These are phyloP conservation scores for Quercus variabilis DNA, from an alignment of 306 rosid species.

Conservation along the genomic window DNA sequence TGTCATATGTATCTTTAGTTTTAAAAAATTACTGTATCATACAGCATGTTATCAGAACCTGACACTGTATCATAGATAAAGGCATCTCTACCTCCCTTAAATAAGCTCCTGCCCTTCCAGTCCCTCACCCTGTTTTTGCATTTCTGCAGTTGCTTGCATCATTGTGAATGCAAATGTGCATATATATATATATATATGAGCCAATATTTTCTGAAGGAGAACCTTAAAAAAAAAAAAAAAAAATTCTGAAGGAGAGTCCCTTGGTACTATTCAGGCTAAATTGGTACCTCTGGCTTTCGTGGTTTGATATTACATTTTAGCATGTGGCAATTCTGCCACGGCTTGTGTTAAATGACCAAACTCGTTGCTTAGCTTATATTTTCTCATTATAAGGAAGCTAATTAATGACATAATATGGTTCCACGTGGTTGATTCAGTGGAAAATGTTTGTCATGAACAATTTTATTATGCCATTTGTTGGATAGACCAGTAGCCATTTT, in stretches of 20 bases:
- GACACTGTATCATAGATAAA: no score
- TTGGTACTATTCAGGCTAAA: not conserved
- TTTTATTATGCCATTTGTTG: not conserved
- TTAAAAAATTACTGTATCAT: no score
- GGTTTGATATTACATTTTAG: not conserved
- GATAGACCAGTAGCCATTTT: not conserved
- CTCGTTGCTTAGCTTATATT: no score
- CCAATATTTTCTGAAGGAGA: not conserved
- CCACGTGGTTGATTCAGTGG: not conserved
- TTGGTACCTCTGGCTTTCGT: not conserved
- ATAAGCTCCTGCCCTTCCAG: not conserved
- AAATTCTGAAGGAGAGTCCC: not conserved
- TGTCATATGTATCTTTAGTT: no score
- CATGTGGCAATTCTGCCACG: not conserved
- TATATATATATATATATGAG: no score
- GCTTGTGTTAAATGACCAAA: not conserved
- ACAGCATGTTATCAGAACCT: no score
- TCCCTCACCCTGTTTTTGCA: not conserved
- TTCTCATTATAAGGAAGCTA: no score
- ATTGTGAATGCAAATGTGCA: not conserved
- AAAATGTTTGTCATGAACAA: not conserved
- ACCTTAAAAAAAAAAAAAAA: no score
- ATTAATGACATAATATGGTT: no score
- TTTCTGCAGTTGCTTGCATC: not conserved
- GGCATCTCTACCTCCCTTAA: no score